These are phyloP conservation scores for Aspergillus sojae DNA, from an alignment of 2,329 filamentous ascomycete genomes.

Conservation along the genomic window DNA sequence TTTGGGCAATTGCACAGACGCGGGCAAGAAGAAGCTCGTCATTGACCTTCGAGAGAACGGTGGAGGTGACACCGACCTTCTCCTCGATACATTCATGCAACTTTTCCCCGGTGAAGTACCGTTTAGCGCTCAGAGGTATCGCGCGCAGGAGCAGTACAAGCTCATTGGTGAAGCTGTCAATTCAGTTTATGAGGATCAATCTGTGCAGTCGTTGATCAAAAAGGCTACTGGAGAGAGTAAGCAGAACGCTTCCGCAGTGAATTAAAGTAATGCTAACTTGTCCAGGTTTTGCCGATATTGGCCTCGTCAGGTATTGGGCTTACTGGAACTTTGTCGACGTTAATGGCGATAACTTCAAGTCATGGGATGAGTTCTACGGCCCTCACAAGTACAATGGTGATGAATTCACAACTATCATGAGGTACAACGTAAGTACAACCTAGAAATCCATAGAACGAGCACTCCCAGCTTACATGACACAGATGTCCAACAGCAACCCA, in stretches of 20 bases:
- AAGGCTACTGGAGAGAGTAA: neutral
- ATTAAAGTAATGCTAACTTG: neutral
- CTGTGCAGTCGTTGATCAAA: neutral
- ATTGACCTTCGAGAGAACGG: constrained; percentile 64
- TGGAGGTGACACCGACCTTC: constrained; percentile 54
- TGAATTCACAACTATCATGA: constrained; percentile 20
- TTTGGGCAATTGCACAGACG: constrained; percentile 48
- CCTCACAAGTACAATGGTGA: constrained; percentile 28
- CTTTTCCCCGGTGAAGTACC: constrained; percentile 50
- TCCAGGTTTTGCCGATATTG: neutral
- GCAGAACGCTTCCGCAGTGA: neutral
- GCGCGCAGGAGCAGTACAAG: constrained; percentile 43
- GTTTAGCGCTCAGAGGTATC: constrained; percentile 48
- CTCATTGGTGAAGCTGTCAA: constrained; percentile 28
- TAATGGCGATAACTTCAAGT: constrained; percentile 35
- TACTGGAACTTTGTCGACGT: constrained; percentile 27
- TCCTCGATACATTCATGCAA: constrained; percentile 54
- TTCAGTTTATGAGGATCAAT: constrained; percentile 15
- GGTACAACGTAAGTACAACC: constrained; percentile 19
- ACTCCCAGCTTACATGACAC: neutral
- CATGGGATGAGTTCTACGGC: constrained; percentile 45
- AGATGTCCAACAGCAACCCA: constrained; percentile 17
- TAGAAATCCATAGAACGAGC: neutral
- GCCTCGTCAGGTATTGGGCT: constrained; percentile 9
- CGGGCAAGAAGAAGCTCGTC: constrained; percentile 59